These are phyloP conservation scores for Sporothrix euskadiensis DNA, from an alignment of 2,329 filamentous ascomycete species.

Conservation along the genomic window DNA sequence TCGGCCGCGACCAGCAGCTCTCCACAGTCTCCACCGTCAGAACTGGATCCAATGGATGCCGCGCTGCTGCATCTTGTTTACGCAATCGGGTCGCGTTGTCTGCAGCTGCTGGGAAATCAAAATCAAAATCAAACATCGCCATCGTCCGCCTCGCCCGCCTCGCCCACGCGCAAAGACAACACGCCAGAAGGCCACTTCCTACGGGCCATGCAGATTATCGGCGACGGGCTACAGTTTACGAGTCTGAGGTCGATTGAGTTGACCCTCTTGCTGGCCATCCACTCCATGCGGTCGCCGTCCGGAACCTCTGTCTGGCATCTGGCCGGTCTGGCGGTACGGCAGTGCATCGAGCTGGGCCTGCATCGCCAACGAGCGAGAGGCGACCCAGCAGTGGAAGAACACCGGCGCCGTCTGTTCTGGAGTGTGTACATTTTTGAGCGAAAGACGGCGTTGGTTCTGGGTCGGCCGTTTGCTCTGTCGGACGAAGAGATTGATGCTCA, in stretches of 20 bases:
- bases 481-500: slow-evolving; percentile 31
- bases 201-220: slow-evolving; percentile 26
- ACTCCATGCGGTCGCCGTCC: slow-evolving; percentile 28
- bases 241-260: slow-evolving; percentile 27
- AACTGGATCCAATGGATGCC: not conserved
- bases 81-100: slow-evolving; percentile 26
- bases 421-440: slow-evolving; percentile 30
- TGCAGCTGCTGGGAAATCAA: slow-evolving; percentile 15
- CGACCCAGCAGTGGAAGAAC: not conserved
- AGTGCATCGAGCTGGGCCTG: slow-evolving; percentile 28
- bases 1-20: not conserved
- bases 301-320: slow-evolving; percentile 29
- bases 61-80: slow-evolving; percentile 26
- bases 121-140: not conserved
- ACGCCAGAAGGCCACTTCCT: slow-evolving; percentile 28
- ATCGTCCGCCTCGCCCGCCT: not conserved
- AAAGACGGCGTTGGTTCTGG: slow-evolving; percentile 28
- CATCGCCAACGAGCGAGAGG: slow-evolving; percentile 12
- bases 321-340: slow-evolving; percentile 19
- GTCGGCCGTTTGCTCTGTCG: slow-evolving; percentile 29
- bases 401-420: slow-evolving; percentile 26
- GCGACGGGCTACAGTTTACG: slow-evolving; percentile 25
- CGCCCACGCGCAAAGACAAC: not conserved
- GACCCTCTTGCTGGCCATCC: slow-evolving; percentile 26
- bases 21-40: not conserved